Percentiles rank a stretch among this genome's conserved stretches.
These are phyloP conservation scores for Auricularia heimuer DNA, from an alignment of 768 basidiomycete genomes.

Conservation along the genomic window DNA sequence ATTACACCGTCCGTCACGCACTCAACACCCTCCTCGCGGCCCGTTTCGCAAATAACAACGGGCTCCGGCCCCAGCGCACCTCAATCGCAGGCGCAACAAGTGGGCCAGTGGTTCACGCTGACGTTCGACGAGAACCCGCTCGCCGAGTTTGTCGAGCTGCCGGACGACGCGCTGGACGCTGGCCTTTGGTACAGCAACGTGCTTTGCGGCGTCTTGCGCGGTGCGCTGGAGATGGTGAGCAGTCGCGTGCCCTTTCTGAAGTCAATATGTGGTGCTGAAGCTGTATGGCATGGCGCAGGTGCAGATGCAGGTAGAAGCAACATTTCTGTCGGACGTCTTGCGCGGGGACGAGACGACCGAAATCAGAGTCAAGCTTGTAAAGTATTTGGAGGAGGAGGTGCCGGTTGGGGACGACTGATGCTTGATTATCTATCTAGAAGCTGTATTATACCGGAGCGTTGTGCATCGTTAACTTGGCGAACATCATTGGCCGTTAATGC, in stretches of 20 bases:
- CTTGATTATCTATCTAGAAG: neutral
- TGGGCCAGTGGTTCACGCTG: conserved; percentile 49
- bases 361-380: conserved; percentile 80
- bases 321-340: conserved; percentile 82
- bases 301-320: conserved; percentile 88
- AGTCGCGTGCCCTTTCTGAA: neutral
- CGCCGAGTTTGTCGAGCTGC: conserved; percentile 93
- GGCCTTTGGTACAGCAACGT: conserved; percentile 97
- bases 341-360: conserved; percentile 93
- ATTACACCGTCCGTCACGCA: conserved; percentile 73
- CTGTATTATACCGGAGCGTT: neutral
- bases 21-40: neutral
- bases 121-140: conserved; percentile 93
- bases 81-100: neutral
- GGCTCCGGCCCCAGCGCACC: neutral
- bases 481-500: too few relatives aligned
- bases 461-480: too few relatives aligned
- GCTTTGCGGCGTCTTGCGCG: conserved; percentile 85
- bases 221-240: conserved; percentile 91
- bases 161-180: conserved; percentile 84
- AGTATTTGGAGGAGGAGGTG: conserved; percentile 93
- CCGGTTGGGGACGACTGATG: conserved; percentile 79
- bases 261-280: neutral
- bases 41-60: neutral
- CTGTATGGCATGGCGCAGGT: conserved; percentile 40